Base-by-base conservation (phyloP, 2,329 filamentous ascomycete species). In the Monosporascus sp. region DNA sequence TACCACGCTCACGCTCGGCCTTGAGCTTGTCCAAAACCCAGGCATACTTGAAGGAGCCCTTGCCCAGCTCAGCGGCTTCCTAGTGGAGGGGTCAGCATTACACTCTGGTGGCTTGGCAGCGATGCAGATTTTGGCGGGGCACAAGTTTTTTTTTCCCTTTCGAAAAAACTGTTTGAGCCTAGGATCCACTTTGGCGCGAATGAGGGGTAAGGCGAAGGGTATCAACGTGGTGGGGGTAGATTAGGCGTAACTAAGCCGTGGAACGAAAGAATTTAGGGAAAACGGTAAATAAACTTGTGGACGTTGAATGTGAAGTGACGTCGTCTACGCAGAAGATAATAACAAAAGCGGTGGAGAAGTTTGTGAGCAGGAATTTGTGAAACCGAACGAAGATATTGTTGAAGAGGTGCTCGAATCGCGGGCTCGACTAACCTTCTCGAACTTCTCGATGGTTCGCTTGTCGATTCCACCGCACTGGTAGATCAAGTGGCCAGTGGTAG, bases 391-490 rank as follows among this genome's bases (percentile, higher is more conserved):
- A 20, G 17, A 44, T 43, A 9, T 48, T 38, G 31, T 26, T 24
- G 20, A 38, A 20, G 31, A 18, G 15, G 37, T 22, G 17, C 22
- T 41, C 47, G 49, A 49, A 24, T 22, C 38, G 38, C 11, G 38
- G 38, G 38, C 17, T 41, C 17, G 24, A 75, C 85, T 76, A 79
- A 95, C 91, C 91, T 99, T 99, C 92, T 99, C 94, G 87, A 99
- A 99, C 89, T 99, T 99, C 89, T 99, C 94, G 77, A 99, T 99
- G 79, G 93, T 97, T 91, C 94, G 93, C 86, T 93, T 91, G 90
- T 99, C 94, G 75, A 97, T 99, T 91, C 94, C 94, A 88, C 94
- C 94, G 85, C 94, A 97, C 89, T 99, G 93, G 91, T 97, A 97
- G 89, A 99, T 97, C 87, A 99, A 87, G 84, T 93, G 87, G 78